Percentiles rank a stretch among this genome's conserved stretches.
Evolutionary conservation across 345 rosid species (phyloP).

Genomic region (Hibiscus syriacus): DNA sequence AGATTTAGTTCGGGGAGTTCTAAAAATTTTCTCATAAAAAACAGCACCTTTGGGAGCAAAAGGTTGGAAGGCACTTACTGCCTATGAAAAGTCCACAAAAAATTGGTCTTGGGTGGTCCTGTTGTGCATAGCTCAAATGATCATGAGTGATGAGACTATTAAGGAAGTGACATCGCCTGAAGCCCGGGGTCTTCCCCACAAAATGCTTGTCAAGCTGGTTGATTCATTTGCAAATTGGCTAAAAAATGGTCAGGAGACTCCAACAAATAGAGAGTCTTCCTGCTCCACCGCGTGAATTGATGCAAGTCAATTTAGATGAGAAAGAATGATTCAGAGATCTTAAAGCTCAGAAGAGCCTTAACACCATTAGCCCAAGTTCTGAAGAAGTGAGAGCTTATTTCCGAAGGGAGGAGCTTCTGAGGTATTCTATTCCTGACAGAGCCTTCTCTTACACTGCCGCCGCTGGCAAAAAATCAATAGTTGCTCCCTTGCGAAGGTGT

Average conservation of each 20-base stretch:
- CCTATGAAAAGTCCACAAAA: slow-evolving; percentile 68
- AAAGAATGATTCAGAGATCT: too few species aligned
- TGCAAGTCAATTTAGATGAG: too few species aligned
- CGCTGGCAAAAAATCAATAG: slow-evolving; percentile 91
- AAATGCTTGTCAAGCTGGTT: too few species aligned
- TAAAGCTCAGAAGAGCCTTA: too few species aligned
- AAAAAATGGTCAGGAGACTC: too few species aligned
- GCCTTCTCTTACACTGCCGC: slow-evolving; percentile 96
- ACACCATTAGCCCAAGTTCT: too few species aligned
- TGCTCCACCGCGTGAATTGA: slow-evolving; percentile 74
- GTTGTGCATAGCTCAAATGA: slow-evolving; percentile 41
- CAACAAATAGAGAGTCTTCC: slow-evolving; percentile 96
- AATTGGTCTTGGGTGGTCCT: slow-evolving; percentile 95
- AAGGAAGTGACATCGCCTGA: slow-evolving; percentile 97
- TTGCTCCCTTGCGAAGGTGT: slow-evolving; percentile 96
- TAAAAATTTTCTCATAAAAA: too few species aligned
- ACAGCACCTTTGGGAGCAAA: too few species aligned
- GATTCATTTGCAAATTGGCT: too few species aligned
- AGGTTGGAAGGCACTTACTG: slow-evolving; percentile 90
- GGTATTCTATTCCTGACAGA: slow-evolving; percentile 97
- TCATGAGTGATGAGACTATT: slow-evolving; percentile 49
- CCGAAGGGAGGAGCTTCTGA: slow-evolving; percentile 78
- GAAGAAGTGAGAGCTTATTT: too few species aligned
- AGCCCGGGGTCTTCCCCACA: too few species aligned
- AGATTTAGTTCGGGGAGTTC: too few species aligned